Conservation (phyloP, 2,329 filamentous ascomycete species). For the Colletotrichum sp. region DNA sequence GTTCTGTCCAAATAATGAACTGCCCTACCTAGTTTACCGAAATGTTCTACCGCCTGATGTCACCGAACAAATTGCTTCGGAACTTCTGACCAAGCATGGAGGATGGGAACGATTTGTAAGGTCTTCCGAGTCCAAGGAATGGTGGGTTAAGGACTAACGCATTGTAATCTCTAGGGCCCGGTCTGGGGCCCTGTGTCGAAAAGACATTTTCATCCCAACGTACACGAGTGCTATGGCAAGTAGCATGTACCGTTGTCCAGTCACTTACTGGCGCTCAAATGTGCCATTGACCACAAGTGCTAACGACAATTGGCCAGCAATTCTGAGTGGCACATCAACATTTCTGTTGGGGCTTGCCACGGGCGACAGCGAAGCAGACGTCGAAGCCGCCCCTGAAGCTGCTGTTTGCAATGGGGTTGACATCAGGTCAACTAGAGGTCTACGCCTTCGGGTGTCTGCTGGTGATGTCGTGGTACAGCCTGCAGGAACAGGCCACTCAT, state of each 20-base stretch:
- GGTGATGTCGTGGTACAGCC: not conserved
- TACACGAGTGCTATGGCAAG: not conserved
- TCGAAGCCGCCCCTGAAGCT: not conserved
- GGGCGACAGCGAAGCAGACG: not conserved
- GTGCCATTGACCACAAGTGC: fast-evolving
- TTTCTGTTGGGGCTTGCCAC: not conserved
- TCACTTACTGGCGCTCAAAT: not conserved
- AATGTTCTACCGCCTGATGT: not conserved
- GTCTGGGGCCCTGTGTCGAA: not conserved
- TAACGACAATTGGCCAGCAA: not conserved
- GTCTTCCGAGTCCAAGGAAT: not conserved
- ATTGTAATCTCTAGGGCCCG: not conserved
- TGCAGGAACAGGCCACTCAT: not conserved
- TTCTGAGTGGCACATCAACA: not conserved
- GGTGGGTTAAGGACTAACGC: fast-evolving
- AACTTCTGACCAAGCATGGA: not conserved
- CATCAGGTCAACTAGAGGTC: not conserved
- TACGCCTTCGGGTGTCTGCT: not conserved
- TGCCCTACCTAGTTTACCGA: not conserved
- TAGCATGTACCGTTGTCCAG: not conserved
- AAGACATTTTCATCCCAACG: not conserved
- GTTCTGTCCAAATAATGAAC: not conserved
- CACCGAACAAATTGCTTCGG: not conserved
- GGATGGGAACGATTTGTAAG: not conserved
- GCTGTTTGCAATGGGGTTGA: not conserved